Base-by-base conservation (phyloP, 208 protist genomes). In the Wallacemonas sp. region DNA sequence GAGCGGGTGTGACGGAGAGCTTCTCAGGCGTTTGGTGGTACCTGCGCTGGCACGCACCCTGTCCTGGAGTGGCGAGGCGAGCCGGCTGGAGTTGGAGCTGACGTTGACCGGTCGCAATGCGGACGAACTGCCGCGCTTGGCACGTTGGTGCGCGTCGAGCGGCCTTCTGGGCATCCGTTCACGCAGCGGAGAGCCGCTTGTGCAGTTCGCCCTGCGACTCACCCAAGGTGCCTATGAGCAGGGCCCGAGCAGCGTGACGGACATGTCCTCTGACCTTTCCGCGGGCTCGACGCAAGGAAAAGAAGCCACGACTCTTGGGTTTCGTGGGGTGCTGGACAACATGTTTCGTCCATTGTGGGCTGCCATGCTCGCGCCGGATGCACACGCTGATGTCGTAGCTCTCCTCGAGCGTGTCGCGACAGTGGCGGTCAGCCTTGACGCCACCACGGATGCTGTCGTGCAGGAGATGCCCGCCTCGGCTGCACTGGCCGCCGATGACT, bases 341-440 rank as follows among this genome's bases (percentile, higher is more conserved):
- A 82, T 99, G 5, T 99, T 99, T 74, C 24, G 62, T n/a, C 98
- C 98, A 1, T 77, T 99, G 2, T 99, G 99, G 78, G 73, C 97
- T 27, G 97, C 95, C 2, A 86, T 96, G 11, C 53, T 85, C n/a
- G 67, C 97, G 47, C 95, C 94, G 8, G 42, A 34, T 0, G 69
- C 62, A 21, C 65, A 98, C 76, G 86, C 88, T 5, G 82, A 97
- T 9, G 62, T 99, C 30, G 72, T 84, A 68, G 41, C 84, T 15
- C 95, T 99, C 61, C 75, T 99, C 49, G 62, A 87, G 39, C 84
- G 95, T 36, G 84, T 99, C 2, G 81, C 79, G 15, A 94, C 89
- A 34, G 97, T 99, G 36, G 67, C 76, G 2, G 71, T 91, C 8
- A 78, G 56, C 33, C 64, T 86, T 30, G 77, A 69, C 44, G 41